Evolutionary conservation across 2,329 filamentous ascomycete species (phyloP).

Genomic region (Dryadomyces quercivorus): DNA sequence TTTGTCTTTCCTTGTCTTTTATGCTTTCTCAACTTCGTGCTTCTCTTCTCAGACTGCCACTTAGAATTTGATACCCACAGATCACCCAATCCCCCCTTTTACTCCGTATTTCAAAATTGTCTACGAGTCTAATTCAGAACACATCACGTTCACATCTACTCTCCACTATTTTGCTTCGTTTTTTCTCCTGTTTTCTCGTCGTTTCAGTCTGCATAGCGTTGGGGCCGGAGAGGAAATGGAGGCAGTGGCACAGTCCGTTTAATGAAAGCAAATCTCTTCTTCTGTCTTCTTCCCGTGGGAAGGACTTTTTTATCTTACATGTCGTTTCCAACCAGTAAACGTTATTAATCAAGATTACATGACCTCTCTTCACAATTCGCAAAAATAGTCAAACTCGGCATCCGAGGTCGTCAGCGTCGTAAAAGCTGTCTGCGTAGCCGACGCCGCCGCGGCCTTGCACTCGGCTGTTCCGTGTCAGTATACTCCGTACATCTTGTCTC

Average conservation of each 20-base stretch:
- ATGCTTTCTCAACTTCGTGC: not conserved
- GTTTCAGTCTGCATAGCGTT: not conserved
- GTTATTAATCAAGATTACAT: not conserved
- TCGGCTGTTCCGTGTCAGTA: slow-evolving; percentile 17
- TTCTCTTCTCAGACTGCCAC: slow-evolving; percentile 1
- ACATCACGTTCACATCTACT: not conserved
- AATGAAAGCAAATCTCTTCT: not conserved
- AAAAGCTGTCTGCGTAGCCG: slow-evolving; percentile 20
- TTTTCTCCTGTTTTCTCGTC: not conserved
- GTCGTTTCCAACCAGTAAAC: not conserved
- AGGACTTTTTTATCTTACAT: not conserved
- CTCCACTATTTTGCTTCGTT: not conserved
- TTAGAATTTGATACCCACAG: slow-evolving; percentile 2
- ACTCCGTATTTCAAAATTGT: not conserved
- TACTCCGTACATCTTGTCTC: not conserved
- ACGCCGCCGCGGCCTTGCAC: slow-evolving; percentile 24
- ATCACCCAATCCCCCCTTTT: not conserved
- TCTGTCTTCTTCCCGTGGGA: not conserved
- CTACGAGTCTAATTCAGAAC: no score
- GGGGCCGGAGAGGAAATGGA: not conserved
- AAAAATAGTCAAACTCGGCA: slow-evolving; percentile 33
- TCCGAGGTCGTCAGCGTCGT: slow-evolving; percentile 24
- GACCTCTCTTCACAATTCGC: slow-evolving; percentile 20
- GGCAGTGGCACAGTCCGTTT: not conserved
- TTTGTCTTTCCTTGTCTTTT: no score